phyloP scores from a whole-genome alignment of 2,329 filamentous ascomycete genomes.

The Rhinocladiella similis region DNA sequence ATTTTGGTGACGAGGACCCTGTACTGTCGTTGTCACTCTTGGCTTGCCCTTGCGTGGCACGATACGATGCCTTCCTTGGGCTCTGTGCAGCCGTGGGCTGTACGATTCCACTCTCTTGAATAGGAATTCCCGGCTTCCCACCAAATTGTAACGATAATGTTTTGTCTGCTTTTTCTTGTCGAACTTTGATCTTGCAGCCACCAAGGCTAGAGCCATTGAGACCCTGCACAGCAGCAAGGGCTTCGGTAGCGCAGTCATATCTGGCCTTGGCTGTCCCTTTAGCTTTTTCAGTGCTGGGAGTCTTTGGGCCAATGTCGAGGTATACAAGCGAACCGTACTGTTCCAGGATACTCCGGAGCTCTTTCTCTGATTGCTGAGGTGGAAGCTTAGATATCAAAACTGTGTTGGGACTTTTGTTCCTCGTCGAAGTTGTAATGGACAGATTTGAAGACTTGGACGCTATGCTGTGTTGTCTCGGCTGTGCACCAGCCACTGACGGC shows the following conservation, averaged over 20 bases:
- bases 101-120: neutral
- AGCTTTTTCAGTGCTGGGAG: constrained; percentile 16
- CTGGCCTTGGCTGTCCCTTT: constrained; percentile 24
- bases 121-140: neutral
- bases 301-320: constrained; percentile 24
- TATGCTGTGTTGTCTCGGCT: neutral
- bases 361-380: constrained; percentile 17
- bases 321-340: constrained; percentile 20
- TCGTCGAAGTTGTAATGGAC: neutral
- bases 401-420: constrained; percentile 18
- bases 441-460: neutral
- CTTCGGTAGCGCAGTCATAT: constrained; percentile 18
- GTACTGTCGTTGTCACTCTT: constrained; percentile 3
- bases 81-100: neutral
- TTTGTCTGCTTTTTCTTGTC: constrained; percentile 9
- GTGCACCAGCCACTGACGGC: neutral
- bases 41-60: neutral
- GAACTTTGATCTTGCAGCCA: constrained; percentile 18
- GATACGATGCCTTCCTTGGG: neutral
- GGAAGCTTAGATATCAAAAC: constrained; percentile 25
- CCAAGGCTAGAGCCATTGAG: constrained; percentile 15
- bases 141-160: neutral
- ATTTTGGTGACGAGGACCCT: constrained; percentile 6
- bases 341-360: constrained; percentile 21
- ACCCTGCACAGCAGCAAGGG: constrained; percentile 15